Evolutionary conservation across 2,329 filamentous ascomycete species (phyloP), one percentile per base, ranked within the genome.

Genomic region (Hymenoscyphus occultus): DNA sequence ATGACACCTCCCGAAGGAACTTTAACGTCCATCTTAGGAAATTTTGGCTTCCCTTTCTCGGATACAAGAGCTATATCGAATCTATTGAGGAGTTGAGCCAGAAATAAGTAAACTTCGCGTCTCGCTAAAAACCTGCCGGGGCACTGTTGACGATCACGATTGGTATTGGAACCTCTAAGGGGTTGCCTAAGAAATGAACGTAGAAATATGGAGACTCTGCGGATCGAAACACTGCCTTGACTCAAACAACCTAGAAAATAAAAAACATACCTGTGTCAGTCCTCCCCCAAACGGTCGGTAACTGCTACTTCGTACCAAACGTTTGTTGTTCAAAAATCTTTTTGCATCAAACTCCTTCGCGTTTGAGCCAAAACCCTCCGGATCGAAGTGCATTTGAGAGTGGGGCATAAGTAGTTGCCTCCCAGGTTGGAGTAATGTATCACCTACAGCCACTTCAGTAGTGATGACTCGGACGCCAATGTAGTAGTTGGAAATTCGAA

Each of bases 221-320:
- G 28, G 28, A 28, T 2, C 3, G 3, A 28, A 3, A 28, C 3
- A 28, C 28, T 28, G 28, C 28, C 28, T 28, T 3, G 28, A 28
- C 28, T 28, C 28, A 28, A 28, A 3, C 28, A 28, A 28, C 28
- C 28, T 28, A 28, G 28, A 28, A 28, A 28, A 28, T 28, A 28
- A 28, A 3, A 28, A 28, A 28, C 28, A 28, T 28, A 28, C 28
- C 28, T 28, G 28, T 28, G 40, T 61, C 10, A 14, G 14, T 2
- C 59, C 59, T 9, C 59, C 59, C 16, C 59, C 45, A 39, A 61
- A 61, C 10, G 42, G 59, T 14, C 59, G 28, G 28, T 35, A 61
- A 22, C 40, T 51, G 3, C 42, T 39, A 22, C 45, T 51, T 19
- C 31, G 22, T 14, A 19, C 31, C 5, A 61, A 28, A 19, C 14